phyloP scores from a whole-genome alignment of 2,329 filamentous ascomycete genomes.

The Neopestalotiopsis clavispora region DNA sequence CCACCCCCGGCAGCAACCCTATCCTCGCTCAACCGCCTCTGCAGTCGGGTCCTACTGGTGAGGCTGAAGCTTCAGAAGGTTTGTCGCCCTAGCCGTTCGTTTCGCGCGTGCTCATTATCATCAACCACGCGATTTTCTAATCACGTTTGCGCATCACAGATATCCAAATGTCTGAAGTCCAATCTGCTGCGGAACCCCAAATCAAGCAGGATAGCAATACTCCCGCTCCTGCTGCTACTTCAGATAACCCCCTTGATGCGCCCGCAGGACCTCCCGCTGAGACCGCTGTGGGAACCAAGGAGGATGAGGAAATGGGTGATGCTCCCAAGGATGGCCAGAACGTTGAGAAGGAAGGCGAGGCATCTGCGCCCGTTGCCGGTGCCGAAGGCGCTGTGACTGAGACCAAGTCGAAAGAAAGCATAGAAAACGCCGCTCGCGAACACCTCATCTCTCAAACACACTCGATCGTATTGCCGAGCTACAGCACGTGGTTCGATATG shows the following conservation, averaged over 20 bases:
- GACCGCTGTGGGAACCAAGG: constrained; percentile 57
- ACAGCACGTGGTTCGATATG: constrained; percentile 99
- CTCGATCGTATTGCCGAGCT: constrained; percentile 94
- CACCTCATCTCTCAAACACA: constrained; percentile 94
- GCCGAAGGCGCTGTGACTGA: constrained; percentile 56
- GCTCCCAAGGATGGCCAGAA: constrained; percentile 55
- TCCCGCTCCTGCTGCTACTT: constrained; percentile 55
- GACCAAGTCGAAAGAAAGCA: constrained; percentile 76
- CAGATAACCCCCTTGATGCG: constrained; percentile 72
- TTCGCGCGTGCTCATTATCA: neutral
- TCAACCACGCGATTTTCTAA: constrained; percentile 11
- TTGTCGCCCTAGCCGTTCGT: constrained; percentile 11
- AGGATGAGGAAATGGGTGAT: constrained; percentile 84
- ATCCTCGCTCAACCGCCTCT: constrained; percentile 60
- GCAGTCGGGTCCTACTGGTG: constrained; percentile 45
- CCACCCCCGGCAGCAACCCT: constrained; percentile 61
- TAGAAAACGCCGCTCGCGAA: constrained; percentile 86
- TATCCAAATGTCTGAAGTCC: constrained; percentile 65
- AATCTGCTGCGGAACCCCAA: constrained; percentile 46
- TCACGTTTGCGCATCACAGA: constrained; percentile 48
- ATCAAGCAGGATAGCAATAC: constrained; percentile 68
- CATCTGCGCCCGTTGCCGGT: constrained; percentile 38
- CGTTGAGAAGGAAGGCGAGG: constrained; percentile 45
- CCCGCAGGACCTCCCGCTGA: constrained; percentile 68
- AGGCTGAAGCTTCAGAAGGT: constrained; percentile 53